Evolutionary conservation across 805 yeast genomes (phyloP).

Genomic region (Tetrapisispora phaffii): DNA sequence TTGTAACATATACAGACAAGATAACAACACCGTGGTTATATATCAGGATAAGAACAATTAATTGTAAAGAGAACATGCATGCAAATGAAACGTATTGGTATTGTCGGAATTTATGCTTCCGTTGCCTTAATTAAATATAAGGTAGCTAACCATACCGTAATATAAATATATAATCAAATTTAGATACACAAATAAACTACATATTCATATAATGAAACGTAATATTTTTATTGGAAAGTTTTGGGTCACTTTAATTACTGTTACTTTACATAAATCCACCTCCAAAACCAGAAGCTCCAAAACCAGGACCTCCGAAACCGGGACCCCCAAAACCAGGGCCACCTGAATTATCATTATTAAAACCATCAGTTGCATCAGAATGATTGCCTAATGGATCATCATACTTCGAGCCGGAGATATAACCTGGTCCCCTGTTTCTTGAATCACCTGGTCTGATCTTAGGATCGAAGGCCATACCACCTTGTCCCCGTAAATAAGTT

Average conservation of each 20-base stretch:
- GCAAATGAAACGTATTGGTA: too few relatives aligned
- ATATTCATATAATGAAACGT: too few relatives aligned
- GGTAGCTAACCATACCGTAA: too few relatives aligned
- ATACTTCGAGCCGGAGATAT: constrained; percentile 27
- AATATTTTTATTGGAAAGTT: too few relatives aligned
- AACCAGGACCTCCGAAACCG: constrained; percentile 1
- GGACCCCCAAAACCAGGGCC: constrained; percentile 3
- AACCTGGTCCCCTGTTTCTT: constrained; percentile 19
- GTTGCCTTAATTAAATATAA: too few relatives aligned
- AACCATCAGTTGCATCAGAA: constrained; percentile 7
- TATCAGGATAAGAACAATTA: constrained; percentile 6
- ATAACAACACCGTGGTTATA: constrained; percentile 21
- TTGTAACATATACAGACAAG: constrained; percentile 21
- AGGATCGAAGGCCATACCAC: constrained; percentile 31
- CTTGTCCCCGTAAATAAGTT: constrained; percentile 7
- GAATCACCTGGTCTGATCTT: constrained; percentile 1
- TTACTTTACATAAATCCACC: background rate
- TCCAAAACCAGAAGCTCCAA: constrained; percentile 3
- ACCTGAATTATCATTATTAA: constrained; percentile 4
- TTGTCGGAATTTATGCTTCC: too few relatives aligned
- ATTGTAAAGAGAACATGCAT: too few relatives aligned
- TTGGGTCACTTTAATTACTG: too few relatives aligned
- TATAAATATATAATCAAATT: too few relatives aligned
- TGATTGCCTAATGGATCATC: constrained; percentile 28
- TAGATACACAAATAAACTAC: too few relatives aligned